These are phyloP conservation scores for Tillandsia leiboldiana DNA, from an alignment of 176 grass and related monocot genomes.

Conservation along the genomic window DNA sequence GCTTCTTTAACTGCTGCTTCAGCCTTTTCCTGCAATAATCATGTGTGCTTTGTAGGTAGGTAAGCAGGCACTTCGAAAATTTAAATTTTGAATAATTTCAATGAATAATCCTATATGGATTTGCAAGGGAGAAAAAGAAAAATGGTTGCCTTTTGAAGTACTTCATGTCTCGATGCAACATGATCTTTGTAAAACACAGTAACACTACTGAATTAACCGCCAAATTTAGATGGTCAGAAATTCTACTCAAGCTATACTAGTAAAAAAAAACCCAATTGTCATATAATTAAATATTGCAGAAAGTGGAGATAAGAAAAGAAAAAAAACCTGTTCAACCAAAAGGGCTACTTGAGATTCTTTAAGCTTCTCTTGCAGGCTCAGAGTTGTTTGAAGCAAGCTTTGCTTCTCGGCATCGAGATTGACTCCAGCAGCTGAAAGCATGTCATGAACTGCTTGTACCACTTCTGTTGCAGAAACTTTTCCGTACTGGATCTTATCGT, in stretches of 20 bases:
- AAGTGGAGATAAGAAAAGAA: background rate
- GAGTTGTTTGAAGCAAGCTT: constrained; percentile 63
- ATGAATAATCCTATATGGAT: too few species aligned
- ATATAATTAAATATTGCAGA: background rate
- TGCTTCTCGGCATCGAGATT: constrained; percentile 87
- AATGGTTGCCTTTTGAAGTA: too few species aligned
- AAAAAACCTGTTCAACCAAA: constrained; percentile 83
- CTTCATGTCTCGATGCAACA: too few species aligned
- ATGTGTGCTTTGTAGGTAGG: background rate
- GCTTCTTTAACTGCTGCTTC: constrained; percentile 70
- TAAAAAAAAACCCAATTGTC: background rate
- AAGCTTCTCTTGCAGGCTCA: constrained; percentile 80
- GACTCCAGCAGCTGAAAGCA: constrained; percentile 80
- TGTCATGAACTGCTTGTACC: constrained; percentile 87
- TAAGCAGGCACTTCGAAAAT: background rate
- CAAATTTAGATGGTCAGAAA: too few species aligned
- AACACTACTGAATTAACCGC: too few species aligned
- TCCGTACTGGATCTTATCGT: constrained; percentile 44
- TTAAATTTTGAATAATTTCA: background rate
- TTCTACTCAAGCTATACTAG: background rate
- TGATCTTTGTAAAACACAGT: too few species aligned
- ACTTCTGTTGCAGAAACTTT: constrained; percentile 72
- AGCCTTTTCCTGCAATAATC: constrained; percentile 59
- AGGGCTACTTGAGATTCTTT: constrained; percentile 97
- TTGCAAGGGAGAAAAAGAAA: background rate